These are phyloP conservation scores for Saccharomyces hybrid DNA, from an alignment of 1,139 yeast species.

Conservation along the genomic window DNA sequence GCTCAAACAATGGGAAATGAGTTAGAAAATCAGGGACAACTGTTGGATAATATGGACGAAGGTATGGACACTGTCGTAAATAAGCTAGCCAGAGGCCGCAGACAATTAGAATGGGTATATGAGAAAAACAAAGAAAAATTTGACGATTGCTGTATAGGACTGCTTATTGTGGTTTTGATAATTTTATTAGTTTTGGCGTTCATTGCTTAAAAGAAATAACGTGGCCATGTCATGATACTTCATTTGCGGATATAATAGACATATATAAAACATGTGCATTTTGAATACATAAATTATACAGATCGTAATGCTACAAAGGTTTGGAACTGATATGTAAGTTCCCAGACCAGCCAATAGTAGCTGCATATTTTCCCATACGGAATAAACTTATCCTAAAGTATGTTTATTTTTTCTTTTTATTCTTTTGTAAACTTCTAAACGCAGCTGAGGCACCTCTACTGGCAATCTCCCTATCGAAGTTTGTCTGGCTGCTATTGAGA, in stretches of 20 bases:
- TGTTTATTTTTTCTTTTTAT: constrained; percentile 3
- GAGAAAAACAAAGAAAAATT: constrained; percentile 75
- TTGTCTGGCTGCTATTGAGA: constrained; percentile 10
- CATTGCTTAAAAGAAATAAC: constrained; percentile 35
- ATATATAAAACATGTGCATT: background rate
- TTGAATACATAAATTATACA: background rate
- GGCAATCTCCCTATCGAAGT: constrained; percentile 20
- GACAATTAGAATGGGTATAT: constrained; percentile 63
- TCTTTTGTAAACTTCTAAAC: constrained; percentile 25
- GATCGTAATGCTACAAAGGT: background rate
- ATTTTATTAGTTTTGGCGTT: constrained; percentile 64
- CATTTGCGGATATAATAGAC: background rate
- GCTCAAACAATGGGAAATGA: constrained; percentile 86
- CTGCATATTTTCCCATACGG: no score
- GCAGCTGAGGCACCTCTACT: constrained; percentile 32
- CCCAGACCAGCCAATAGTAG: no score
- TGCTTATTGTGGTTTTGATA: constrained; percentile 65
- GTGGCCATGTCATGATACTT: background rate
- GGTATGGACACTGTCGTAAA: constrained; percentile 59
- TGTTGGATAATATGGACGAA: constrained; percentile 75
- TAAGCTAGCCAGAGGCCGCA: constrained; percentile 35
- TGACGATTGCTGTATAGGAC: constrained; percentile 82
- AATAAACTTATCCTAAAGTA: no score
- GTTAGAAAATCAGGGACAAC: constrained; percentile 73
- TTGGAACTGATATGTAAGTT: background rate